A percentile compares a stretch with the other conserved stretches of the same genome.
Conservation (phyloP, 202 grass and related monocot species). For the Zoysia matrella region DNA sequence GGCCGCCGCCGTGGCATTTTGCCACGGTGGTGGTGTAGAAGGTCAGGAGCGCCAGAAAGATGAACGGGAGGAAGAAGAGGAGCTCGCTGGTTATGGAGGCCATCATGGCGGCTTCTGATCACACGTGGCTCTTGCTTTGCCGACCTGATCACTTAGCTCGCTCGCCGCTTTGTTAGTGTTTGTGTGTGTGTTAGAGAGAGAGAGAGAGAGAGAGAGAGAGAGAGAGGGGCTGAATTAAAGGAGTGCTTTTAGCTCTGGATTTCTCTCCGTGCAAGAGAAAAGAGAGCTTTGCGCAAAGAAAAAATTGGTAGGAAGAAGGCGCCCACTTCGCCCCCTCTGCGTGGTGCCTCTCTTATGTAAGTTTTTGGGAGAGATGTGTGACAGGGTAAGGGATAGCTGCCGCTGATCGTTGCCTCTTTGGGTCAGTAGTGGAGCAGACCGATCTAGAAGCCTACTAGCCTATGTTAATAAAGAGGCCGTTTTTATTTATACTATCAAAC, state of each 20-base stretch:
- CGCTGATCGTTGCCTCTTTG: not conserved
- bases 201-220: not conserved
- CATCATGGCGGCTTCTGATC: conserved; percentile 51
- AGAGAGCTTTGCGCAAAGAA: conserved; percentile 46
- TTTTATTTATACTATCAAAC: too few relatives aligned
- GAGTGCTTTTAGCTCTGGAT: conserved; percentile 43
- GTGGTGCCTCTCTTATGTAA: conserved; percentile 57
- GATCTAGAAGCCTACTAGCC: too few relatives aligned
- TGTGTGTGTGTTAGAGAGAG: not conserved
- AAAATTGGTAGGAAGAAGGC: conserved; percentile 35
- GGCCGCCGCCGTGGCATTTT: conserved; percentile 48
- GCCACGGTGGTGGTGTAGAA: conserved; percentile 59
- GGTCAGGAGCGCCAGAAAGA: conserved; percentile 73
- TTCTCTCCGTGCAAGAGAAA: conserved; percentile 44
- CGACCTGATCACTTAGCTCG: not conserved
- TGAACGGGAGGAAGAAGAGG: conserved; percentile 71
- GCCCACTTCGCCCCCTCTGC: conserved; percentile 38
- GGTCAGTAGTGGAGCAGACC: too few relatives aligned
- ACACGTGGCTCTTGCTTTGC: not conserved
- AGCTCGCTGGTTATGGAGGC: conserved; percentile 62
- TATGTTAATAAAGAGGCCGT: too few relatives aligned
- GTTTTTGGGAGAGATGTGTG: conserved; percentile 43
- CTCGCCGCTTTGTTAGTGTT: conserved; percentile 32
- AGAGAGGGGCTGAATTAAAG: conserved; percentile 28
- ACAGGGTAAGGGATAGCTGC: conserved; percentile 35